Percentiles rank a stretch among this genome's conserved stretches.
Conservation (phyloP, 2,329 filamentous ascomycete species). For the Colletotrichum sp. region DNA sequence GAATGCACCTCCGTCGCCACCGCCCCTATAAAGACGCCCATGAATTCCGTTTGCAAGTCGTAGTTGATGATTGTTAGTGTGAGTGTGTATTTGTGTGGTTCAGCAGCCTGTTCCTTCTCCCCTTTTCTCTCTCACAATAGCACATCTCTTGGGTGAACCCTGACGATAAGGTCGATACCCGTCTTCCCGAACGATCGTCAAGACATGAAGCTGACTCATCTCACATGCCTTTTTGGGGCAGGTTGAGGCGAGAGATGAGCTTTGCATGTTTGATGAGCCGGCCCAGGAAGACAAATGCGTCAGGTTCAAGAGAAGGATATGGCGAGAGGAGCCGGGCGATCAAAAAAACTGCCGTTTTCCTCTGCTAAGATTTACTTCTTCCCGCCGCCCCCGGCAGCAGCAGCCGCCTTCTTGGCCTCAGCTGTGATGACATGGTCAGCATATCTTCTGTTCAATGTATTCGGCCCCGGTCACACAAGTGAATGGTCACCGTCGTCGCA, state of each 20-base stretch:
- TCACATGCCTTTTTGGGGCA: neutral
- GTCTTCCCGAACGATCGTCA: neutral
- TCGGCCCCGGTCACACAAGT: neutral
- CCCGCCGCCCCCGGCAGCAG: conserved; percentile 31
- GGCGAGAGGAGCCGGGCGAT: neutral
- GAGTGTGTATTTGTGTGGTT: neutral
- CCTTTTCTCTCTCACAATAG: neutral
- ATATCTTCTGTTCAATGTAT: neutral
- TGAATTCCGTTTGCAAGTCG: conserved; percentile 1
- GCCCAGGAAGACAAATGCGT: neutral
- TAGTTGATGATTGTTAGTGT: neutral
- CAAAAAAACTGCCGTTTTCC: neutral
- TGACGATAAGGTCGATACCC: neutral
- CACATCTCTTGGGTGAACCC: neutral
- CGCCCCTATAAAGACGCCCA: neutral
- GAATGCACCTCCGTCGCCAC: neutral
- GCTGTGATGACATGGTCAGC: conserved; percentile 38
- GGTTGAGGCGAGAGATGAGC: neutral
- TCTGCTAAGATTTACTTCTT: neutral
- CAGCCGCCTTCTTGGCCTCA: conserved; percentile 51
- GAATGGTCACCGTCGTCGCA: neutral
- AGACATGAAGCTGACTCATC: neutral
- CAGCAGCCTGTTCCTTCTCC: neutral
- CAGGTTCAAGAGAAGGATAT: neutral
- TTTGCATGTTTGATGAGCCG: neutral